A percentile compares a stretch with the other conserved stretches of the same genome.
phyloP scores from a whole-genome alignment of 1,284 basidiomycete genomes.

The Heterobasidion parviporum region DNA sequence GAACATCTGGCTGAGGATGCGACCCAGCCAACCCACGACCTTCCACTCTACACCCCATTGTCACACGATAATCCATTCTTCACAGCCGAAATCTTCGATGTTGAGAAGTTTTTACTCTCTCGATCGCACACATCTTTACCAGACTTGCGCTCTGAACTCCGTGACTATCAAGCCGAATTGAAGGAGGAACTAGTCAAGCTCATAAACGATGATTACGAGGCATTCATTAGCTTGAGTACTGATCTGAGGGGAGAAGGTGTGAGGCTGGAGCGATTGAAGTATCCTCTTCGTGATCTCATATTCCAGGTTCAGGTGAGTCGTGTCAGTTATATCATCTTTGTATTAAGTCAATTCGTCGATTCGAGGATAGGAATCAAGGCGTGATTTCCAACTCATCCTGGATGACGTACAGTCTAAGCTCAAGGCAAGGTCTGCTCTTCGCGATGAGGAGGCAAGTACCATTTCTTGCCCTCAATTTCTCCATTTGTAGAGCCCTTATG shows the following conservation, averaged over 20 bases:
- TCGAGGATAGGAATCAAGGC: conserved; percentile 49
- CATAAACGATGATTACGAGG: conserved; percentile 97
- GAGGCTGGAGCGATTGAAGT: conserved; percentile 57
- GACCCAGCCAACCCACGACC: conserved; percentile 31
- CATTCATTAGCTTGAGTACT: conserved; percentile 92
- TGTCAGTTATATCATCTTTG: background rate
- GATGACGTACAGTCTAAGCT: conserved; percentile 72
- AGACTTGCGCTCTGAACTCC: conserved; percentile 80
- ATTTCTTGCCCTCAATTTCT: background rate
- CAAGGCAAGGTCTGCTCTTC: conserved; percentile 59
- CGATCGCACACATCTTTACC: conserved; percentile 81
- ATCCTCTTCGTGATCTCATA: conserved; percentile 59
- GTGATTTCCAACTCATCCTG: conserved; percentile 59
- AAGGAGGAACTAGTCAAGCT: conserved; percentile 91
- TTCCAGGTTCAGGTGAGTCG: conserved; percentile 59
- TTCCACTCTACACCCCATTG: conserved; percentile 72
- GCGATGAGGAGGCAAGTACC: conserved; percentile 71
- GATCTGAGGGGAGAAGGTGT: conserved; percentile 79
- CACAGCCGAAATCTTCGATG: conserved; percentile 61
- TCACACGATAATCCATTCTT: conserved; percentile 75
- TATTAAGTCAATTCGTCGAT: background rate
- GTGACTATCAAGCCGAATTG: conserved; percentile 75
- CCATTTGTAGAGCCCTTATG: background rate
- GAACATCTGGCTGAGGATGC: conserved; percentile 59
- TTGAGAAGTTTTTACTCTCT: conserved; percentile 85